These are phyloP conservation scores for Phanerochaete carnosa DNA, from an alignment of 768 basidiomycete species.

Conservation along the genomic window DNA sequence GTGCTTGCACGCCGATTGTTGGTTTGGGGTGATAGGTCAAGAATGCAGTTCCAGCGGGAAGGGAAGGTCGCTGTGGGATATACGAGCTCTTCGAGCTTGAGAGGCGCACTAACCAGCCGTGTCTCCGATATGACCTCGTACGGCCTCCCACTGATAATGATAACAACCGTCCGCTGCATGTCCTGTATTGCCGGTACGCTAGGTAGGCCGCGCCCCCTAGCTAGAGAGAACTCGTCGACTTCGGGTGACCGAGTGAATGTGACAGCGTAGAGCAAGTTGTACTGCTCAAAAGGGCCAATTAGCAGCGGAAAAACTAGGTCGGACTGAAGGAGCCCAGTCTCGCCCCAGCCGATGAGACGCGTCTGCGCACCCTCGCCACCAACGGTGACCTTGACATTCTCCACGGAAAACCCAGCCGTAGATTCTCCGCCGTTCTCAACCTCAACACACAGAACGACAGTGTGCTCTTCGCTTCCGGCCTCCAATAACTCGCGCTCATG, in stretches of 20 bases:
- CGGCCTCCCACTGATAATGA: conserved; percentile 76
- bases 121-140: conserved; percentile 29
- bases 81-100: conserved; percentile 7
- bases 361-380: conserved; percentile 60
- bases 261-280: conserved; percentile 88
- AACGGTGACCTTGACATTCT: conserved; percentile 71
- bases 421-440: conserved; percentile 79
- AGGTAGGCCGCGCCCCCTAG: conserved; percentile 12
- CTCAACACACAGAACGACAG: conserved; percentile 88
- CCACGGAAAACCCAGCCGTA: conserved; percentile 65
- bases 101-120: background rate
- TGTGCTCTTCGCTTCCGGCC: conserved; percentile 77
- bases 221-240: conserved; percentile 40
- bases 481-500: conserved; percentile 40
- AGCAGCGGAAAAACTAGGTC: conserved; percentile 63
- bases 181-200: conserved; percentile 31
- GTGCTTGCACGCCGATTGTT: conserved; percentile 4
- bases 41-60: conserved; percentile 87
- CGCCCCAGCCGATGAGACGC: conserved; percentile 49
- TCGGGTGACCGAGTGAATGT: conserved; percentile 69
- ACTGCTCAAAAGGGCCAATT: conserved; percentile 75
- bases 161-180: conserved; percentile 73
- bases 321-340: conserved; percentile 30
- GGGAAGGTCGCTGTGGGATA: conserved; percentile 77
- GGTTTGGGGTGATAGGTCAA: conserved; percentile 60